Base-by-base conservation (phyloP, 1,284 basidiomycete genomes). In the Cryptococcus sp. region DNA sequence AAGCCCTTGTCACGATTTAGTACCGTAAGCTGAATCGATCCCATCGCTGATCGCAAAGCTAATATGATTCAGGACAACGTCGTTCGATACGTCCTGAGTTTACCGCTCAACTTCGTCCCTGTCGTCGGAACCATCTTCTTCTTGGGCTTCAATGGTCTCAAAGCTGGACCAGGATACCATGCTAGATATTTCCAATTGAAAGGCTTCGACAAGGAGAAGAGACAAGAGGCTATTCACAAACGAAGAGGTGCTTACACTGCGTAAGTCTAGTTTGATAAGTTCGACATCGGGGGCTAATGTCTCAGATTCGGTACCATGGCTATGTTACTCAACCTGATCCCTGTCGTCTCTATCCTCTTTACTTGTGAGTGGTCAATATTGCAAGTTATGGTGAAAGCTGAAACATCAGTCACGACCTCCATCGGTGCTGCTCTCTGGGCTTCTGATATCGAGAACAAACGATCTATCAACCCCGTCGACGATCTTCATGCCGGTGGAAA, bases 391-490 rank as follows among this genome's bases (percentile, higher is more conserved):
- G 14, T 30, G 44, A 35, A 6, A 23, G 41, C 32, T 53, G 44
- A 54, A 15, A 15, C 33, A 6, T 3, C 56, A 73, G 67, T 74
- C 57, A 69, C 73, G 2, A 65, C 66, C 15, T 55, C 82, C 0
- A 83, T 86, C 33, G 87, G 86, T 31, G 86, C 86, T 0, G 86
- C 86, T 3, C 73, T 89, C 53, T 88, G 86, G 85, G 86, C 86
- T 0, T 81, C 82, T 11, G 81, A 86, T 54, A 46, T 68, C 13
- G 73, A 74, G 54, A 55, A 30, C 49, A 62, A 65, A 46, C 13
- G 34, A 15, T 31, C 38, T 15, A 23, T 47, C 41, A 55, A 55
- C 48, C 53, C 53, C n/a, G 53, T 38, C 15, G 30, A 49, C 14
- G 53, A 49, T 7, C 37, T 58, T 32, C 8, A 42, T 7, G 32